Conservation (phyloP, 257 asterid genomes). For the Solanum bulbocastanum region DNA sequence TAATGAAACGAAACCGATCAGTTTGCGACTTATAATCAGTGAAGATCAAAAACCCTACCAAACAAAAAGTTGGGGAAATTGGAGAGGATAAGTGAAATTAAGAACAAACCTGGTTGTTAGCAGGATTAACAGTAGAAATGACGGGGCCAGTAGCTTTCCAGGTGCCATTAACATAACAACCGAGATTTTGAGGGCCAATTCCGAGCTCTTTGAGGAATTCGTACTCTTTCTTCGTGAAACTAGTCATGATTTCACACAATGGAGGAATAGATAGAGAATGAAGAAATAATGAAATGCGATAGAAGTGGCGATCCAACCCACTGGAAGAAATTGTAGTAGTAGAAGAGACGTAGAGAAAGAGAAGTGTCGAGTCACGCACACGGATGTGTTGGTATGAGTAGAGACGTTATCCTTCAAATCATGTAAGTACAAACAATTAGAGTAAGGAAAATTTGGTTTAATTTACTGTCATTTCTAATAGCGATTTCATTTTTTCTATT, state of each 20-base stretch:
- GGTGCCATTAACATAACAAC: slow-evolving; percentile 57
- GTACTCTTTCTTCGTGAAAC: slow-evolving; percentile 58
- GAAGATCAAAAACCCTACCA: not conserved
- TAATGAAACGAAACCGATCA: not conserved
- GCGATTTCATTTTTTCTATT: too few species aligned
- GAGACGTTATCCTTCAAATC: not conserved
- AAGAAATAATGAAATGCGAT: not conserved
- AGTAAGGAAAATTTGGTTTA: not conserved
- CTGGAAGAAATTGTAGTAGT: not conserved
- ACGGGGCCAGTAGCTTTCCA: slow-evolving; percentile 84
- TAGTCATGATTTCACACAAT: slow-evolving; percentile 25
- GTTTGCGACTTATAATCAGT: not conserved
- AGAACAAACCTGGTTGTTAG: slow-evolving; percentile 22
- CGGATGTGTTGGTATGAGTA: not conserved
- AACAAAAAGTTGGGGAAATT: not conserved
- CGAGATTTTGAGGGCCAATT: slow-evolving; percentile 56
- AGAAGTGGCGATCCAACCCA: not conserved
- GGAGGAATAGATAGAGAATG: not conserved
- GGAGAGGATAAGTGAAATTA: not conserved
- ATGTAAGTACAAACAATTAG: not conserved
- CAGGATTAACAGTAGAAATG: slow-evolving; percentile 58
- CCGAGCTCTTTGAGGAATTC: slow-evolving; percentile 78
- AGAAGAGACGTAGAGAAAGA: not conserved
- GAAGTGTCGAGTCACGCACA: not conserved
- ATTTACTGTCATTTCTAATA: too few species aligned